Percentiles rank a stretch among this genome's conserved stretches.
phyloP scores from a whole-genome alignment of 2,329 filamentous ascomycete genomes.

The Nigrograna mackinnonii region DNA sequence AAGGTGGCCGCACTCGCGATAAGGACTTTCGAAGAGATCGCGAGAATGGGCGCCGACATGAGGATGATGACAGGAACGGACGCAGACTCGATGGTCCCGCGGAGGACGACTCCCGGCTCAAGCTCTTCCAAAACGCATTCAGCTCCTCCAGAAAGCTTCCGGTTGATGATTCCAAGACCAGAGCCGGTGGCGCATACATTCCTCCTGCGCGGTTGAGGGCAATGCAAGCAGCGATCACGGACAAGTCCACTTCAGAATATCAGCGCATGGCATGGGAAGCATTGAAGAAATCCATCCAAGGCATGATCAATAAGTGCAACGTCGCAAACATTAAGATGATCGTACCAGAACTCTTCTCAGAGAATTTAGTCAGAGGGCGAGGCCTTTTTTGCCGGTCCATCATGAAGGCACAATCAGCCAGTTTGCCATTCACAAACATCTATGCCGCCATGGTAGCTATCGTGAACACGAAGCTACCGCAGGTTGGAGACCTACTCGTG shows the following conservation, averaged over 20 bases:
- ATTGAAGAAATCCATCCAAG: constrained; percentile 98
- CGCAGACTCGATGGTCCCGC: constrained; percentile 20
- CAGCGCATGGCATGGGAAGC: constrained; percentile 99
- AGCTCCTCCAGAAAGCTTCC: constrained; percentile 73
- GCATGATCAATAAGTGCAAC: constrained; percentile 98
- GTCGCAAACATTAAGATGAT: constrained; percentile 97
- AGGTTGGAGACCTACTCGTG: constrained; percentile 88
- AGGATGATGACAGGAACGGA: constrained; percentile 40
- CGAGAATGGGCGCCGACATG: constrained; percentile 71
- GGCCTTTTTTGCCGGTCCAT: constrained; percentile 94
- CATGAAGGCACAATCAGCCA: constrained; percentile 97
- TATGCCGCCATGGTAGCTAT: constrained; percentile 96
- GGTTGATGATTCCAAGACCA: constrained; percentile 86
- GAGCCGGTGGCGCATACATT: constrained; percentile 95
- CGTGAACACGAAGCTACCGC: constrained; percentile 95
- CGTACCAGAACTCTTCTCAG: constrained; percentile 91
- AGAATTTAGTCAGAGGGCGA: constrained; percentile 89
- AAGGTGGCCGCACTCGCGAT: constrained; percentile 62
- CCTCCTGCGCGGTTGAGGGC: constrained; percentile 88
- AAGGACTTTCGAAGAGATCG: constrained; percentile 71
- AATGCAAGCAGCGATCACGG: constrained; percentile 94
- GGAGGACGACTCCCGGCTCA: constrained; percentile 38
- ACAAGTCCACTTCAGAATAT: constrained; percentile 95
- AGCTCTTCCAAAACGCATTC: constrained; percentile 40
- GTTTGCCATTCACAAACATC: constrained; percentile 93